Base-by-base conservation (phyloP, 805 yeast genomes). In the Komagataella ulmi region DNA sequence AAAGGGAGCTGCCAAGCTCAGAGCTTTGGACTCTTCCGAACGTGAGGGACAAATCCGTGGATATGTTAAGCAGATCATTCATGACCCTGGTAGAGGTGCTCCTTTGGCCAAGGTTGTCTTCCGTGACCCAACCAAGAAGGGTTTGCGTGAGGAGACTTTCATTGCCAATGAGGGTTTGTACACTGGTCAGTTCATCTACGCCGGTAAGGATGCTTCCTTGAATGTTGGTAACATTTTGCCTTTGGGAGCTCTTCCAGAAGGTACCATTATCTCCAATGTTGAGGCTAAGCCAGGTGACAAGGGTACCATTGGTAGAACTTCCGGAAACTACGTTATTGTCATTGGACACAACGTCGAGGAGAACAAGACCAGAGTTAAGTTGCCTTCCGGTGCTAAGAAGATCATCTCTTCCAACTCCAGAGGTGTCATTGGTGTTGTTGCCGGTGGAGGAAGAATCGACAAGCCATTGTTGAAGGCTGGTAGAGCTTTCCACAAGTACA, bases 81-180 rank as follows among this genome's bases (percentile, higher is more conserved):
- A 91, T 81, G 99, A 91, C 73, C 93, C 99, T 71, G 99, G 99
- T 75, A 85, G 99, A 78, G 99, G 99, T 83, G 99, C 99, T 76
- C 99, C 99, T 73, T 84, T 91, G 73, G 99, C 97, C 68, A 90
- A 87, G 81, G 97, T 91, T 75, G 90, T 79, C 63, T 91, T 91
- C 97, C 88, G 98, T 75, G 98, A 93, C 77, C 98, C 99, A 76
- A 91, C 91, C 95, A 88, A 80, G 81, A 91, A 85, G 88, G 90
- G 85, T 80, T 77, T 85, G 76, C 89, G 96, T 80, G 96, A 88
- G 77, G 98, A 91, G 80, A 91, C 91, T 68, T 91, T 93, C 82
- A 87, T 91, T 72, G 99, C 98, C 71, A 90, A 90, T 80, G 99
- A 91, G 81, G 98, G 98, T 82, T 87, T 93, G 65, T 90, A 90